These are phyloP conservation scores for Fusarium liriodendri DNA, from an alignment of 2,329 filamentous ascomycete species.

Conservation along the genomic window DNA sequence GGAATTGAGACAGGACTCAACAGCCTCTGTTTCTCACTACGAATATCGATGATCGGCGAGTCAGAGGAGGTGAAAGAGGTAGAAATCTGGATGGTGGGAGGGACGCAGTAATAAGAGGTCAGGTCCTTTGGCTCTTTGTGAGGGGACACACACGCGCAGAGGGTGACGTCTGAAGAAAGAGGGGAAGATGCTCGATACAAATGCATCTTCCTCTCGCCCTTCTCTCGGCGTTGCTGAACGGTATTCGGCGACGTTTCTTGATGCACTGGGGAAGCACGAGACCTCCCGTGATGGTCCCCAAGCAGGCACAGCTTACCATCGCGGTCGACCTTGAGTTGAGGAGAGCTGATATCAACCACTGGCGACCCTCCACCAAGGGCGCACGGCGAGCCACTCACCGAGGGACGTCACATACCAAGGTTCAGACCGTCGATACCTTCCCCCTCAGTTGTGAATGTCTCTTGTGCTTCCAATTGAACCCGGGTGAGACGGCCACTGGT, in stretches of 20 bases:
- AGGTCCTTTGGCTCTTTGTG: too few relatives aligned
- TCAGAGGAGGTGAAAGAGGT: slow-evolving; percentile 17
- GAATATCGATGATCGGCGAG: slow-evolving; percentile 34
- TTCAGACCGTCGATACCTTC: slow-evolving; percentile 30
- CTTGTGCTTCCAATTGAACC: not conserved
- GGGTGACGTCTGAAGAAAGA: slow-evolving; percentile 4
- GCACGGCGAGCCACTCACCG: slow-evolving; percentile 40
- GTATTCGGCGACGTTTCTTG: not conserved
- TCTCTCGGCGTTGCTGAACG: not conserved
- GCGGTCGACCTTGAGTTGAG: slow-evolving; percentile 6
- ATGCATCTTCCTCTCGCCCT: slow-evolving; percentile 20
- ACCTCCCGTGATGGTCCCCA: slow-evolving; percentile 39
- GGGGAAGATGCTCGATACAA: not conserved
- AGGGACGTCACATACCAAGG: slow-evolving; percentile 39
- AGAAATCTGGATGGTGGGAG: slow-evolving; percentile 27
- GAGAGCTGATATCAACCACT: slow-evolving; percentile 42
- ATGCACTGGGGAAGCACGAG: slow-evolving; percentile 32
- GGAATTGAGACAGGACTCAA: slow-evolving; percentile 17
- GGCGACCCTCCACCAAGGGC: slow-evolving; percentile 46
- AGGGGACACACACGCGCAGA: not conserved
- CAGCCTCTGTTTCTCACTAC: slow-evolving; percentile 1
- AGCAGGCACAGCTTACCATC: slow-evolving; percentile 32
- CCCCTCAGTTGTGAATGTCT: not conserved
- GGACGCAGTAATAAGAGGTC: slow-evolving; percentile 28
- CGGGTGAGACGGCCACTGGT: slow-evolving; percentile 9